phyloP scores from a whole-genome alignment of 768 basidiomycete genomes.

The Boletellus sp. region DNA sequence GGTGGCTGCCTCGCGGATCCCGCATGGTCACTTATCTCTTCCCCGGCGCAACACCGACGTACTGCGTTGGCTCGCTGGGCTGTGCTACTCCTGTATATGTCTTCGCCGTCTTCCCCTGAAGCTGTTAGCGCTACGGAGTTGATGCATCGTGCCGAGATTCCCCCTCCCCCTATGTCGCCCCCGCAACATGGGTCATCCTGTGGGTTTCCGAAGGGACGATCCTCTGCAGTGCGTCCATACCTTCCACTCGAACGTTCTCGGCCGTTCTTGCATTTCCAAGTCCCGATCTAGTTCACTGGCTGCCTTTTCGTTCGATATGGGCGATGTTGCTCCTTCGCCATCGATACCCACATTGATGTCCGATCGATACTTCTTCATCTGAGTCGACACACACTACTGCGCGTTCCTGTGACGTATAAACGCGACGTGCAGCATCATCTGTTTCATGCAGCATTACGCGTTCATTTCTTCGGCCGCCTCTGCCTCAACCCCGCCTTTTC shows the following conservation, averaged over 20 bases:
- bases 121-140: constrained; percentile 11
- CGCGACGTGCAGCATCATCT: constrained; percentile 1
- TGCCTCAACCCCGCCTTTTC: constrained; percentile 29
- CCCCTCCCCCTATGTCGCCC: neutral
- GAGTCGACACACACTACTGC: neutral
- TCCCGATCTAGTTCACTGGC: neutral
- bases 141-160: neutral
- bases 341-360: constrained; percentile 19
- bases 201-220: neutral
- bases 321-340: neutral
- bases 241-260: neutral
- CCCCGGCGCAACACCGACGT: constrained; percentile 18
- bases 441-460: constrained; percentile 4
- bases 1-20: constrained; percentile 25
- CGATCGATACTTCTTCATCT: constrained; percentile 12
- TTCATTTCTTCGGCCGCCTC: constrained; percentile 21
- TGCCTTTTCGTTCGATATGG: neutral
- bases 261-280: constrained; percentile 1
- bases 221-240: neutral
- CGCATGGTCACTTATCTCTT: constrained; percentile 25
- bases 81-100: constrained; percentile 11
- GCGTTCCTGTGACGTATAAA: constrained; percentile 31
- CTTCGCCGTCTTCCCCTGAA: constrained; percentile 7
- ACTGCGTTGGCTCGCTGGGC: constrained; percentile 8
- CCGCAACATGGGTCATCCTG: neutral